A percentile compares a stretch with the other conserved stretches of the same genome.
phyloP scores from a whole-genome alignment of 768 basidiomycete genomes.

The Asterophora lycoperdoides region DNA sequence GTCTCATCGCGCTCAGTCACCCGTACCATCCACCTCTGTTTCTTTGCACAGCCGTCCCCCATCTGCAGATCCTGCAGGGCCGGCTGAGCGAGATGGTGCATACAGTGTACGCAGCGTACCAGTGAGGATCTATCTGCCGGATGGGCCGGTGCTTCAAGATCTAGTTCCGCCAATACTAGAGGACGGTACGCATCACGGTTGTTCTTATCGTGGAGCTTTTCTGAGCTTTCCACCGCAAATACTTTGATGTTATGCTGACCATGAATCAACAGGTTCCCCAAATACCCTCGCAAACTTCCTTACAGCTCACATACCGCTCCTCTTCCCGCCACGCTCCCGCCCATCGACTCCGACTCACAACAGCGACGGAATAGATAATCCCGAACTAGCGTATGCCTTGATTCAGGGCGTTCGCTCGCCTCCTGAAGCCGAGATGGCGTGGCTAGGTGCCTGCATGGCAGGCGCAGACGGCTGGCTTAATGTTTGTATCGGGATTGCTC shows the following conservation, averaged over 20 bases:
- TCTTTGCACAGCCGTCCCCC: slow-evolving; percentile 62
- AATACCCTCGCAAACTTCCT: slow-evolving; percentile 70
- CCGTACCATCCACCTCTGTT: slow-evolving; percentile 49
- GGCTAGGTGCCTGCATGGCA: slow-evolving; percentile 88
- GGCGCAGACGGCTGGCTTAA: slow-evolving; percentile 97
- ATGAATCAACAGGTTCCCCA: slow-evolving; percentile 50
- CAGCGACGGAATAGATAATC: slow-evolving; percentile 29
- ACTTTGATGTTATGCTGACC: slow-evolving; percentile 1
- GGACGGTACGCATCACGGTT: slow-evolving; percentile 58
- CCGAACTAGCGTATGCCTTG: slow-evolving; percentile 68
- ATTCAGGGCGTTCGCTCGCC: slow-evolving; percentile 85
- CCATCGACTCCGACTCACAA: slow-evolving; percentile 40
- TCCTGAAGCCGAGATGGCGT: slow-evolving; percentile 84
- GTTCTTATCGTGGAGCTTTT: background rate
- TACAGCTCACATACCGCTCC: slow-evolving; percentile 67
- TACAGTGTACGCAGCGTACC: slow-evolving; percentile 88
- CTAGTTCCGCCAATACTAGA: slow-evolving; percentile 75
- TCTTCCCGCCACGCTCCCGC: slow-evolving; percentile 60
- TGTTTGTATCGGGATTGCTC: slow-evolving; percentile 68
- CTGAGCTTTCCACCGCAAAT: background rate
- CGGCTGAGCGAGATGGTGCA: slow-evolving; percentile 71
- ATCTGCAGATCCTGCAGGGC: slow-evolving; percentile 53
- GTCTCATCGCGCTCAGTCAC: slow-evolving; percentile 54
- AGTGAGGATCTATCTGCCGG: slow-evolving; percentile 83
- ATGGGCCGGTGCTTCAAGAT: slow-evolving; percentile 89